Percentiles rank a stretch among this genome's conserved stretches.
Conservation (phyloP, 768 basidiomycete genomes). For the Phanerodontia chrysosporium region DNA sequence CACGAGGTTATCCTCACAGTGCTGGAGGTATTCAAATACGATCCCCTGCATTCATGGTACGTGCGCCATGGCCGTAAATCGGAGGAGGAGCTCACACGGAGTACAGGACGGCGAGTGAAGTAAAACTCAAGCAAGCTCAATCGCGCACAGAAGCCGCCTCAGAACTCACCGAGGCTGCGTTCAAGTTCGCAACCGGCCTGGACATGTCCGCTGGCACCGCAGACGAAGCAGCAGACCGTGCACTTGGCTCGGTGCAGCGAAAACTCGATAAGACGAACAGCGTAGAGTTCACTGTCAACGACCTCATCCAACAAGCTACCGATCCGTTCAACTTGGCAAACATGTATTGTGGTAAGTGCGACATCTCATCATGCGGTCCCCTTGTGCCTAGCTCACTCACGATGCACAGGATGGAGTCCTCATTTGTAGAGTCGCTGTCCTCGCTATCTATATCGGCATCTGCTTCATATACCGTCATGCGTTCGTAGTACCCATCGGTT, state of each 20-base stretch:
- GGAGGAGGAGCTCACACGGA: background rate
- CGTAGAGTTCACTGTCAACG: constrained; percentile 91
- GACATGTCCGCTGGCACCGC: constrained; percentile 64
- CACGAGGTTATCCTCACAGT: constrained; percentile 91
- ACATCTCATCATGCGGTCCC: too few species aligned
- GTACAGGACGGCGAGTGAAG: constrained; percentile 70
- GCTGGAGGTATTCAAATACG: constrained; percentile 94
- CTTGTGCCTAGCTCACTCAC: background rate
- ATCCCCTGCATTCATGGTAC: constrained; percentile 91
- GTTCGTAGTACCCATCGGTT: too few species aligned
- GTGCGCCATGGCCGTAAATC: constrained; percentile 14
- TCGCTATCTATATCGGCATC: too few species aligned
- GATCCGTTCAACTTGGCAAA: constrained; percentile 68
- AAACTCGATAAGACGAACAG: constrained; percentile 85
- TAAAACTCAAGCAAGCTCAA: constrained; percentile 67
- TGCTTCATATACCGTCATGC: too few species aligned
- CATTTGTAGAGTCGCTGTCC: background rate
- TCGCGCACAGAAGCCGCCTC: constrained; percentile 20
- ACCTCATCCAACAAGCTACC: constrained; percentile 85
- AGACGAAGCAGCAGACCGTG: constrained; percentile 88
- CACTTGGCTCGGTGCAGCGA: constrained; percentile 69
- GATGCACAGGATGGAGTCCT: background rate
- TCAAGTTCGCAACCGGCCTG: constrained; percentile 46
- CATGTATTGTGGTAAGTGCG: constrained; percentile 77
- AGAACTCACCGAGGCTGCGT: constrained; percentile 18